A percentile compares a stretch with the other conserved stretches of the same genome.
Conservation (phyloP, 768 basidiomycete species). For the Galerina sulciceps region DNA sequence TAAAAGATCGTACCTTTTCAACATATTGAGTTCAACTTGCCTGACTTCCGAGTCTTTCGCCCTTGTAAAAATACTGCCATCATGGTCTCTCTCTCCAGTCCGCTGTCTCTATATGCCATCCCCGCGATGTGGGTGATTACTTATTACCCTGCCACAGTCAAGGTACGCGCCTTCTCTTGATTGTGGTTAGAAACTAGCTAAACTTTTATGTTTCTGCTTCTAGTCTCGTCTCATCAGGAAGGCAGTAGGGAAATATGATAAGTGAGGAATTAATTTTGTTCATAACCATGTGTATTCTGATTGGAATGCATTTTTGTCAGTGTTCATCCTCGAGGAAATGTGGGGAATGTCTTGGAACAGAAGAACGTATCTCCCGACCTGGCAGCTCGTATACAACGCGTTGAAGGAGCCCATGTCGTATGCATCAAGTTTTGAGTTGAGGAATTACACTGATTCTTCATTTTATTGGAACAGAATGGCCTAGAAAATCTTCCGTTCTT, state of each 20-base stretch:
- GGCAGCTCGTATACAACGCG: constrained; percentile 30
- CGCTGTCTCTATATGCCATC: constrained; percentile 42
- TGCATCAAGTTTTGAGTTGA: not conserved
- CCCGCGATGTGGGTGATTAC: constrained; percentile 36
- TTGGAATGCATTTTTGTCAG: constrained; percentile 14
- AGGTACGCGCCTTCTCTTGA: constrained; percentile 23
- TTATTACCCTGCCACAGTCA: constrained; percentile 32
- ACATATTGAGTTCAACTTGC: not conserved
- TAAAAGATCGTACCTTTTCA: no score
- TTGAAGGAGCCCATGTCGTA: constrained; percentile 41
- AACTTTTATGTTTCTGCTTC: no score
- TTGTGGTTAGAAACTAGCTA: not conserved
- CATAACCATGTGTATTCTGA: not conserved
- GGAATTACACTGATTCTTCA: not conserved
- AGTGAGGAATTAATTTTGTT: constrained; percentile 22
- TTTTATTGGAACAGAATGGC: constrained; percentile 20
- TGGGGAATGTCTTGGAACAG: constrained; percentile 24
- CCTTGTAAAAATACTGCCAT: not conserved
- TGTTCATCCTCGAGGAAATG: constrained; percentile 34
- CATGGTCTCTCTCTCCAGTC: constrained; percentile 19
- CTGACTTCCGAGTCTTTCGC: not conserved
- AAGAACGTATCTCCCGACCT: constrained; percentile 29
- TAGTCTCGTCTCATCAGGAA: constrained; percentile 4
- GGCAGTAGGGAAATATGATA: constrained; percentile 29
- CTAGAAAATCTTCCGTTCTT: constrained; percentile 27